Percentiles rank a stretch among this genome's conserved stretches.
phyloP scores from a whole-genome alignment of 2,329 filamentous ascomycete species.

The Capronia epimyces region DNA sequence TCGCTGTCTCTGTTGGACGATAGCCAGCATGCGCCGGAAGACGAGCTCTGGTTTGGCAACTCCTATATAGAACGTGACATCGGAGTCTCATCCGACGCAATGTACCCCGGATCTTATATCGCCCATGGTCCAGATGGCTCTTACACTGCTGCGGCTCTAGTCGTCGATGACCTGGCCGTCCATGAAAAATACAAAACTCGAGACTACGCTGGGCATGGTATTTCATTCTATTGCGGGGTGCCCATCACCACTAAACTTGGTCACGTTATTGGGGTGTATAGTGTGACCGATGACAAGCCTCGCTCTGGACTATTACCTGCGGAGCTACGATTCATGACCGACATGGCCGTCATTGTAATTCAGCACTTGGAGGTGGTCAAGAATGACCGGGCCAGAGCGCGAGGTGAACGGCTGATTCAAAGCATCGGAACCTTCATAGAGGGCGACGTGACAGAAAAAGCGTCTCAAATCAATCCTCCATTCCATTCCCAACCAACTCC shows the following conservation, averaged over 20 bases:
- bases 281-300: conserved; percentile 54
- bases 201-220: conserved; percentile 34
- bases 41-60: conserved; percentile 32
- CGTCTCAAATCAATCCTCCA: not conserved
- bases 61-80: conserved; percentile 31
- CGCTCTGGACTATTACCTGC: conserved; percentile 47
- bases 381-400: conserved; percentile 49
- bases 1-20: conserved; percentile 36
- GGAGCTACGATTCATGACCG: conserved; percentile 52
- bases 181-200: conserved; percentile 38
- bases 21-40: conserved; percentile 29
- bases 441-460: conserved; percentile 30
- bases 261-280: conserved; percentile 56
- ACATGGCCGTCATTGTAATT: conserved; percentile 53
- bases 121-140: conserved; percentile 18
- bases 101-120: conserved; percentile 19
- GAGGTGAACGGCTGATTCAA: conserved; percentile 51
- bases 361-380: conserved; percentile 56
- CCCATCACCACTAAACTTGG: conserved; percentile 56
- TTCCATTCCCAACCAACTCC: not conserved
- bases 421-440: conserved; percentile 53
- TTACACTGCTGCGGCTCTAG: conserved; percentile 21
- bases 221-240: conserved; percentile 54
- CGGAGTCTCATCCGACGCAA: conserved; percentile 31
- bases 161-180: conserved; percentile 38